Evolutionary conservation across 345 rosid species (phyloP), one percentile per base, ranked within the genome.

Genomic region (Acer campestre): DNA sequence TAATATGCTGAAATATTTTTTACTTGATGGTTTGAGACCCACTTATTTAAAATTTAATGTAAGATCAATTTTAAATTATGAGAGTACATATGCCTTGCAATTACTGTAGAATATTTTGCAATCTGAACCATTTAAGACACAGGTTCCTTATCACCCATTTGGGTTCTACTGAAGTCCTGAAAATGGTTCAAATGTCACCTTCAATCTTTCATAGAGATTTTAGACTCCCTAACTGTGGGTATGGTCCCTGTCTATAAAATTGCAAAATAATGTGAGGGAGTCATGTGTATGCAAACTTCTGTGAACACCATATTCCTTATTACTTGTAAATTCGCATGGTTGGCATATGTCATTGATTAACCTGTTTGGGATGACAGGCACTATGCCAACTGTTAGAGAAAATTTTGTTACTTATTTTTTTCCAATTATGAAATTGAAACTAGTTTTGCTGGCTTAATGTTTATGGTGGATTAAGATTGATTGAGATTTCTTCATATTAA

Each of bases 341-440:
- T 22, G 49, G 25, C 14, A 14, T 51, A 9, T 56, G 17, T 44
- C 40, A 49, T 73, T 61, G 70, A 65, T 51, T 67, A 62, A 77
- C 46, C 59, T 20, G 20, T 14, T 73, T 79, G 56, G 70, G 77
- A 69, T 20, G n/a, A 27, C 17, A 20, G 27, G 42, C 69, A 58
- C 18, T 66, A 7, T n/a, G 64, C 18, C 56, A 12, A 53, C 46
- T 70, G 9, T 68, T 69, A 5, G 40, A 56, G 46, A 70, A 70
- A 79, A 6, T 10, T 20, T 56, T 29, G 48, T 77, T 69, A n/a
- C n/a, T 35, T 31, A 6, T 35, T 35, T 35, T 35, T 35, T 35
- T 35, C 38, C 49, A 56, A 67, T 56, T 25, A 65, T 44, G 44
- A 61, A 35, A 29, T 35, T 75, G n/a, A 65, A 68, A 70, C 46